phyloP scores from a whole-genome alignment of 2,329 filamentous ascomycete genomes.

The Chrysoporthe austroafricana region DNA sequence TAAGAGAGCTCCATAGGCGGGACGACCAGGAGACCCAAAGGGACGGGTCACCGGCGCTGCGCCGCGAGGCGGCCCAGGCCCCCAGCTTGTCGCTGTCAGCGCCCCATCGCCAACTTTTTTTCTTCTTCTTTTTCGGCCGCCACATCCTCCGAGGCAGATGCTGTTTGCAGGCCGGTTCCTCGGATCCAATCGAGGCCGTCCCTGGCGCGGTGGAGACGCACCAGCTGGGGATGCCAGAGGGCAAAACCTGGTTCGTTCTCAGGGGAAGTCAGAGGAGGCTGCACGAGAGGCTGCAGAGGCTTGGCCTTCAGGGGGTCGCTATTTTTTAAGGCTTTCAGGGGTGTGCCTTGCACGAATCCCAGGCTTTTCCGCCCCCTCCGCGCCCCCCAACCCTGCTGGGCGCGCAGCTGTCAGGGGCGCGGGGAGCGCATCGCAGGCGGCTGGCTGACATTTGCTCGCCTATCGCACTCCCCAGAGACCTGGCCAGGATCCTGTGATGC shows the following conservation, averaged over 20 bases:
- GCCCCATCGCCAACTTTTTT: neutral
- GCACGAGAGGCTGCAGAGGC: slow-evolving; percentile 7
- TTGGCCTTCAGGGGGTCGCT: neutral
- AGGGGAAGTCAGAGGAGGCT: slow-evolving; percentile 2
- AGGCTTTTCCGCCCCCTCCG: neutral
- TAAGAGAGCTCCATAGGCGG: no score
- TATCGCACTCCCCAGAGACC: slow-evolving; percentile 9
- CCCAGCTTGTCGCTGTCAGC: neutral
- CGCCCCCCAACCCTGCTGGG: neutral
- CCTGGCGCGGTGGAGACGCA: neutral
- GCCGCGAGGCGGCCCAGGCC: neutral
- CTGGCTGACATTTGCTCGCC: slow-evolving; percentile 12
- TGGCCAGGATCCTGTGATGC: neutral
- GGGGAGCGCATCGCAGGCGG: slow-evolving; percentile 3
- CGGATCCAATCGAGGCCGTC: slow-evolving; percentile 9
- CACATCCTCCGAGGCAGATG: neutral
- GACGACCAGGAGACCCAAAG: neutral
- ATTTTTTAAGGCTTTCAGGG: slow-evolving; percentile 4
- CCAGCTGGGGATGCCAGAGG: neutral
- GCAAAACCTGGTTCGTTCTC: neutral
- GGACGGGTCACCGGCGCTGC: neutral
- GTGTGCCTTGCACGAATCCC: neutral
- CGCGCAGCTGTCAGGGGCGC: slow-evolving; percentile 8
- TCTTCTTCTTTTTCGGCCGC: neutral
- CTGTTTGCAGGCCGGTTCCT: slow-evolving; percentile 9